Percentiles rank a stretch among this genome's conserved stretches.
These are phyloP conservation scores for Ophiostoma quercus DNA, from an alignment of 2,329 filamentous ascomycete species.

Conservation along the genomic window DNA sequence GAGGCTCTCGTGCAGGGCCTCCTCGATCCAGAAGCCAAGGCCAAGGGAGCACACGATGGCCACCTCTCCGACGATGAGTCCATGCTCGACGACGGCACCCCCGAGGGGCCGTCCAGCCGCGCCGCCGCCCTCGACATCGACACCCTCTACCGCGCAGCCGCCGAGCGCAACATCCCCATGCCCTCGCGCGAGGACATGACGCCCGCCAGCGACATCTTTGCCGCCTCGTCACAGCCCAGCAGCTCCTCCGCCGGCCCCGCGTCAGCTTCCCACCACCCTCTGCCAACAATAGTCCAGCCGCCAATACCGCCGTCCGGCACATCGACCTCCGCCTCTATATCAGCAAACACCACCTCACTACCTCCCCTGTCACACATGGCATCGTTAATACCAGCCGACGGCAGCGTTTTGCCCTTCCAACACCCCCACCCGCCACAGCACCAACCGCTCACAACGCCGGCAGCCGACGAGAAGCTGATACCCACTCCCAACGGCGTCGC, in stretches of 20 bases:
- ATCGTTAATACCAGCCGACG: not conserved
- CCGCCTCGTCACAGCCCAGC: not conserved
- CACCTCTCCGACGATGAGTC: constrained; percentile 8
- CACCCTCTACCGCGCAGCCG: constrained; percentile 25
- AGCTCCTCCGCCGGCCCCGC: constrained; percentile 7
- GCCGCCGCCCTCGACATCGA: constrained; percentile 24
- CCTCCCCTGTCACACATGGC: not conserved
- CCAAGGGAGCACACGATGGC: not conserved
- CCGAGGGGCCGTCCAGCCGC: constrained; percentile 4
- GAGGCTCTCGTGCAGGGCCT: constrained; percentile 43
- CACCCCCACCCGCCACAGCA: constrained; percentile 11
- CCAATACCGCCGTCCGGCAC: constrained; percentile 17
- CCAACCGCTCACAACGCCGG: not conserved
- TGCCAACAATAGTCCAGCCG: constrained; percentile 19
- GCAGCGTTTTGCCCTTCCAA: not conserved
- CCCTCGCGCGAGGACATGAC: constrained; percentile 27
- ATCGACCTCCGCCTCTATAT: not conserved
- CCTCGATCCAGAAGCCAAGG: constrained; percentile 35
- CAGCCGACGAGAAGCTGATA: constrained; percentile 25
- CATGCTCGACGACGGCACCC: not conserved
- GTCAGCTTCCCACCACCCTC: not conserved
- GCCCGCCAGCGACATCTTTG: constrained; percentile 25
- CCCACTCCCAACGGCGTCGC: constrained; percentile 24
- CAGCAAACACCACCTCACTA: not conserved
- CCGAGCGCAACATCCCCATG: constrained; percentile 25